A percentile compares a stretch with the other conserved stretches of the same genome.
Evolutionary conservation across 352 stramenopile genomes (phyloP).

Genomic region (Globisporangium paddicum): DNA sequence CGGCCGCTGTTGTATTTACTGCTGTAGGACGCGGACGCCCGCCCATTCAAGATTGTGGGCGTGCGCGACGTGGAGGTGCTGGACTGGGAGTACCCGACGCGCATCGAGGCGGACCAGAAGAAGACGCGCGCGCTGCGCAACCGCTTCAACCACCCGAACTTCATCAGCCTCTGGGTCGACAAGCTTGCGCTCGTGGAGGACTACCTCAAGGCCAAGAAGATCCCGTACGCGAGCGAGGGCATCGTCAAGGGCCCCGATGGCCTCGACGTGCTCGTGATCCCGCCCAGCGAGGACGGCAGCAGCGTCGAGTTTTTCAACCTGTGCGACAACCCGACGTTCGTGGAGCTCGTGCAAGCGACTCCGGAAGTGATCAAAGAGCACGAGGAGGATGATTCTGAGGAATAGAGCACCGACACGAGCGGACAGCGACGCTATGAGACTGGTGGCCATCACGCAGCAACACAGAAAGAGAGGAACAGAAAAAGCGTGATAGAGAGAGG

Average conservation of each 20-base stretch:
- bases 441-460: neutral
- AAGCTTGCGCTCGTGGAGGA: conserved; percentile 57
- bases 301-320: conserved; percentile 82
- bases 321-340: conserved; percentile 71
- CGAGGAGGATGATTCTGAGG: conserved; percentile 19
- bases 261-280: conserved; percentile 64
- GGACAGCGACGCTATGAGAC: neutral
- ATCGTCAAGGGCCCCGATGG: conserved; percentile 58
- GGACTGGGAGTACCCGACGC: conserved; percentile 74
- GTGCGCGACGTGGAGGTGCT: conserved; percentile 75
- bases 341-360: conserved; percentile 80
- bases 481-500: neutral
- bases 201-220: conserved; percentile 62
- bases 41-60: conserved; percentile 74
- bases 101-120: conserved; percentile 60
- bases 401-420: conserved; percentile 1
- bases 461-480: neutral
- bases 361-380: conserved; percentile 73
- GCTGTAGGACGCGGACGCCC: conserved; percentile 27
- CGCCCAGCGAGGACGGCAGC: conserved; percentile 38
- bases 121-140: conserved; percentile 59
- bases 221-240: conserved; percentile 50
- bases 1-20: neutral
- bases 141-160: conserved; percentile 75
- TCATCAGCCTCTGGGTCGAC: conserved; percentile 83